Evolutionary conservation across 2,329 filamentous ascomycete species (phyloP).

Genomic region (Xylaria sp.): DNA sequence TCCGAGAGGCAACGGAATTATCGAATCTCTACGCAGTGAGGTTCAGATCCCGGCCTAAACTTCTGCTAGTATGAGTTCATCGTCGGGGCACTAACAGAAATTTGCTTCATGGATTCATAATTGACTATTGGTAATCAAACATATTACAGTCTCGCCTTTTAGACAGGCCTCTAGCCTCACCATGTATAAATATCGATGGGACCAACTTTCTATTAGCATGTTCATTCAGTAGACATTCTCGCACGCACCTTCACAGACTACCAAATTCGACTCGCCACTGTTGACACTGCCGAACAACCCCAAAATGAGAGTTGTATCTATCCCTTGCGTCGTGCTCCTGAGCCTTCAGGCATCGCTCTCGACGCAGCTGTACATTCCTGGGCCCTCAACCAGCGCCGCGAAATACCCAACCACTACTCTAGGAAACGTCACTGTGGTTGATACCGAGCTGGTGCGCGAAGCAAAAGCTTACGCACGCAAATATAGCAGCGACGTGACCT

Average conservation of each 20-base stretch:
- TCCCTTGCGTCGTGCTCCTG: conserved; percentile 5
- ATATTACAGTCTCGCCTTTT: neutral
- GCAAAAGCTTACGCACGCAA: conserved; percentile 27
- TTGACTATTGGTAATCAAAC: conserved; percentile 13
- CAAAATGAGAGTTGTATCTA: conserved; percentile 36
- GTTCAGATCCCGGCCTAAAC: neutral
- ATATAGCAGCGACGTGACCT: conserved; percentile 33
- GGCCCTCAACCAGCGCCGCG: neutral
- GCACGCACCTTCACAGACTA: neutral
- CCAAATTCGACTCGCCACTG: neutral
- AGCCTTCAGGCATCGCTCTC: conserved; percentile 27
- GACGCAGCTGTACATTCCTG: conserved; percentile 14
- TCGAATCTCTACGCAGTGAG: neutral
- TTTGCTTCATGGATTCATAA: conserved; percentile 17
- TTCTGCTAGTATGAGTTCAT: neutral
- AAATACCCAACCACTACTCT: conserved; percentile 33
- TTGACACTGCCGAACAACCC: neutral
- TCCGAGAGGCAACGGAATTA: neutral
- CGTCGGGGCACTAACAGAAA: conserved; percentile 34
- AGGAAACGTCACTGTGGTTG: conserved; percentile 31
- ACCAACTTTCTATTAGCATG: neutral
- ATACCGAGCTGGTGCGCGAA: conserved; percentile 37
- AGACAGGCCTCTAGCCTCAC: neutral
- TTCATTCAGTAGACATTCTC: neutral
- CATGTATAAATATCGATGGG: conserved; percentile 10